Conservation (phyloP, 108 stramenopile genomes). For the Fragilaria crotonensis region DNA sequence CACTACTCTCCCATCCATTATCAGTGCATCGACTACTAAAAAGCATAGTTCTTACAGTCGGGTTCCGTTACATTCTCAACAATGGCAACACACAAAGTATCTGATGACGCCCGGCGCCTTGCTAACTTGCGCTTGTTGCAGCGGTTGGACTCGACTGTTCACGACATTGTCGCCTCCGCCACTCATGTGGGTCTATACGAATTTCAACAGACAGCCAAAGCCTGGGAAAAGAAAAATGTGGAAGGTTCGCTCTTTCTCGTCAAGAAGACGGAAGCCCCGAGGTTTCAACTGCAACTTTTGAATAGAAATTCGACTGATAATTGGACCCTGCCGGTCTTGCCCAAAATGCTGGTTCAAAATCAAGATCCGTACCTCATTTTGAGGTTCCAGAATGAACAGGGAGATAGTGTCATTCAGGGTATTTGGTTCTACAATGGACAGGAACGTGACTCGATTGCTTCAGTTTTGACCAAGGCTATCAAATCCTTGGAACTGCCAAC, state of each 20-base stretch:
- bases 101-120: constrained; percentile 52
- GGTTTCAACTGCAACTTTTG: constrained; percentile 46
- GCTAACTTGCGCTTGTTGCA: constrained; percentile 75
- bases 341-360: constrained; percentile 64
- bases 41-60: no score
- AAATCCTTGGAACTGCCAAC: constrained; percentile 19
- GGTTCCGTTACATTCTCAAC: no score
- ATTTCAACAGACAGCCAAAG: constrained; percentile 22
- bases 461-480: constrained; percentile 34
- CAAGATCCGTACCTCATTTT: constrained; percentile 73
- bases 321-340: constrained; percentile 37
- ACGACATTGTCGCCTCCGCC: constrained; percentile 53
- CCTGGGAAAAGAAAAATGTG: constrained; percentile 59
- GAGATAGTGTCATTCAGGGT: constrained; percentile 33
- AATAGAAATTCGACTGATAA: constrained; percentile 68
- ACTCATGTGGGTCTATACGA: constrained; percentile 80
- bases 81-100: constrained; percentile 26
- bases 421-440: constrained; percentile 72
- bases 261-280: constrained; percentile 20
- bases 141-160: constrained; percentile 41
- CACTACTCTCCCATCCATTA: no score
- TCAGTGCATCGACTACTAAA: no score
- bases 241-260: constrained; percentile 68
- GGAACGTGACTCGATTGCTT: constrained; percentile 44
- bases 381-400: constrained; percentile 18